A percentile compares a stretch with the other conserved stretches of the same genome.
Conservation (phyloP, 495 filamentous ascomycete genomes). For the Aspergillus coremiiformis region DNA sequence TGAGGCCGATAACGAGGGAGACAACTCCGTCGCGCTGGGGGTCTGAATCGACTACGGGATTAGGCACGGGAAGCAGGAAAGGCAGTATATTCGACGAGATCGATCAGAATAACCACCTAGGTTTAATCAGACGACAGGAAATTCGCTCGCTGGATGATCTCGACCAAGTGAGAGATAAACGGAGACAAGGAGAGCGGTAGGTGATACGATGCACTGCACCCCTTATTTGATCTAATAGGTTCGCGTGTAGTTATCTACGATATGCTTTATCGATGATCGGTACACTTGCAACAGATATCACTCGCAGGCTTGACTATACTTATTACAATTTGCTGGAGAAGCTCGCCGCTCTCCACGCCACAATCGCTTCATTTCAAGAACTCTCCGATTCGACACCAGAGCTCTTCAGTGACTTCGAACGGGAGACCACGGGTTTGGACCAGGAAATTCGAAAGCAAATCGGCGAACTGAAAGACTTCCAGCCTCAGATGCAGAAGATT, state of each 20-base stretch:
- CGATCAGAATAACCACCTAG: slow-evolving; percentile 26
- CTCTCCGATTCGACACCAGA: slow-evolving; percentile 55
- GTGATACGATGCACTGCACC: slow-evolving; percentile 5
- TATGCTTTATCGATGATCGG: slow-evolving; percentile 33
- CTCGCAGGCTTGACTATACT: slow-evolving; percentile 70
- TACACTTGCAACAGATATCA: slow-evolving; percentile 47
- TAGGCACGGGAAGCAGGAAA: slow-evolving; percentile 23
- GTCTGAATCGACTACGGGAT: slow-evolving; percentile 25
- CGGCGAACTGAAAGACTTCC: slow-evolving; percentile 57
- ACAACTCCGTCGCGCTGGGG: slow-evolving; percentile 30
- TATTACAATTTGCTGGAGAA: slow-evolving; percentile 82
- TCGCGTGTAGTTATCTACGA: slow-evolving; percentile 26
- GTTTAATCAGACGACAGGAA: slow-evolving; percentile 25
- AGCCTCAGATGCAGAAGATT: slow-evolving; percentile 63
- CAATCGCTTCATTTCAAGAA: slow-evolving; percentile 60
- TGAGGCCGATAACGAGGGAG: slow-evolving; percentile 28
- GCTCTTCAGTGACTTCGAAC: slow-evolving; percentile 55
- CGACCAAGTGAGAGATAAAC: slow-evolving; percentile 30
- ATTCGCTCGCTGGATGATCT: slow-evolving; percentile 38
- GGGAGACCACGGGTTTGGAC: slow-evolving; percentile 52
- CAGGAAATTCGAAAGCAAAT: slow-evolving; percentile 59
- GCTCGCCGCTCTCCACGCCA: slow-evolving; percentile 58
- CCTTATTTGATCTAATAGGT: neutral
- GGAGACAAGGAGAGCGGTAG: slow-evolving; percentile 44
- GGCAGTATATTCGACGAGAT: slow-evolving; percentile 27